phyloP scores from a whole-genome alignment of 176 grass and related monocot species.

The barley (Hordeum vulgare) region MorexV3_pseudomolecules_assembly NC_058524.1:57834552-57835051 shows the following conservation, averaged over 20 bases:
- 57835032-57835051: neutral
- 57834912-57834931: slow-evolving; percentile 16
- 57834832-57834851: slow-evolving; percentile 54
- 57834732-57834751: neutral
- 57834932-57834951: slow-evolving; percentile 25
- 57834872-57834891: slow-evolving; percentile 64
- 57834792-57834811: slow-evolving; percentile 44
- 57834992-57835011: neutral
- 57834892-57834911: slow-evolving; percentile 21
- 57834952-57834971: slow-evolving; percentile 17
- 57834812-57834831: slow-evolving; percentile 38
- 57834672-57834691: neutral
- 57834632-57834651: slow-evolving; percentile 25
- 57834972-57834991: neutral
- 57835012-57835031: neutral
- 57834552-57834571: neutral
- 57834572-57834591: neutral
- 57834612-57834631: neutral
- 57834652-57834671: neutral
- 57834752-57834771: neutral
- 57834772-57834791: neutral
- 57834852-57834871: slow-evolving; percentile 71
- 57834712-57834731: neutral
- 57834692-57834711: neutral
- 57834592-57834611: neutral